phyloP scores from a whole-genome alignment of 2,329 filamentous ascomycete genomes.

The Pleomassaria siparia region DNA sequence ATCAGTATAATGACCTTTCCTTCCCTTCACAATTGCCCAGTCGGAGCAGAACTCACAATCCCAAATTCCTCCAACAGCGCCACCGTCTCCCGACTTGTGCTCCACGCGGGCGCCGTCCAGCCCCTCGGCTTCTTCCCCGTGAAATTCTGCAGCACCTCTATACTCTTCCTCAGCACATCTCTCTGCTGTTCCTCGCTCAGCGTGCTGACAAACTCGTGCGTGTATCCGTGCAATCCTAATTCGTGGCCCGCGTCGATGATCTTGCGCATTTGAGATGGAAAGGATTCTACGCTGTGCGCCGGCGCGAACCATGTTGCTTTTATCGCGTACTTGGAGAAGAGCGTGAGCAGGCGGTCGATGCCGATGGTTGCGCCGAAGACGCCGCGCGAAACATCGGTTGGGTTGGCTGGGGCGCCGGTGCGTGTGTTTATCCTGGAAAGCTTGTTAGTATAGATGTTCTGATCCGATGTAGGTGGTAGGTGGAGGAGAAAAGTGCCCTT shows the following conservation, averaged over 20 bases:
- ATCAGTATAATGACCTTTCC: no score
- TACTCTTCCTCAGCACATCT: slow-evolving; percentile 42
- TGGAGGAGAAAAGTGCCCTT: background rate
- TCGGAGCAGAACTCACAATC: slow-evolving; percentile 25
- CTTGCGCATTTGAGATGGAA: slow-evolving; percentile 52
- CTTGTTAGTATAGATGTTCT: slow-evolving; percentile 6
- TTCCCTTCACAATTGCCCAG: background rate
- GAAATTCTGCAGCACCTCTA: slow-evolving; percentile 43
- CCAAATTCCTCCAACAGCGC: slow-evolving; percentile 46
- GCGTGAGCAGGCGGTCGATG: slow-evolving; percentile 44
- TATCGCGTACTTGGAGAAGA: slow-evolving; percentile 47
- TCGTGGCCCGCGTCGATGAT: slow-evolving; percentile 47
- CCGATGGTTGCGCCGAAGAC: slow-evolving; percentile 46
- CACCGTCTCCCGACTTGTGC: slow-evolving; percentile 41
- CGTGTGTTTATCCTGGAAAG: slow-evolving; percentile 44
- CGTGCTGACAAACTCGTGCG: slow-evolving; percentile 41
- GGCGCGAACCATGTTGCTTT: slow-evolving; percentile 47
- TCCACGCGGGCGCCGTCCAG: slow-evolving; percentile 50
- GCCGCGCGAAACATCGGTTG: slow-evolving; percentile 44
- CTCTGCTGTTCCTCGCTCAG: slow-evolving; percentile 47
- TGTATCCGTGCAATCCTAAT: slow-evolving; percentile 46
- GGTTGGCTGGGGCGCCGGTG: slow-evolving; percentile 39
- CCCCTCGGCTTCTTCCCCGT: slow-evolving; percentile 45
- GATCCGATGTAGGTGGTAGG: background rate
- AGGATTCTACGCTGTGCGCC: slow-evolving; percentile 49